Conservation (phyloP, 371 early-diverging fungal species). For the Choanephora cucurbitarum region DNA sequence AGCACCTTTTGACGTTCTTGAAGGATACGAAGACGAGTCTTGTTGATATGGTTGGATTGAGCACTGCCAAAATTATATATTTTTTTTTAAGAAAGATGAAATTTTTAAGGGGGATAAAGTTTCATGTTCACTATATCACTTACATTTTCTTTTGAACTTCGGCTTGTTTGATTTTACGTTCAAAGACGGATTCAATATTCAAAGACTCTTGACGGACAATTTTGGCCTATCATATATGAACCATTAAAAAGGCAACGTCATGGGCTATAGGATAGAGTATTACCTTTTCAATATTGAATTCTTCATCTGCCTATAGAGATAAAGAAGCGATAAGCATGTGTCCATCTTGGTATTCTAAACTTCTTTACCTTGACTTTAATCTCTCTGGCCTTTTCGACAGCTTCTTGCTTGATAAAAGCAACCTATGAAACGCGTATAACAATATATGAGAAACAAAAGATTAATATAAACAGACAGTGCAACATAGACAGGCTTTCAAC, state of each 20-base stretch:
- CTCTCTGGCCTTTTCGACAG: conserved; percentile 96
- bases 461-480: too few relatives aligned
- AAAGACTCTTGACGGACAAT: conserved; percentile 90
- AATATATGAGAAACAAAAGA: too few relatives aligned
- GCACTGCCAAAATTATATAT: conserved; percentile 72
- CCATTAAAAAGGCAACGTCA: neutral
- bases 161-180: conserved; percentile 90
- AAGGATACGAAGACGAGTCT: conserved; percentile 87
- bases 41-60: conserved; percentile 94
- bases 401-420: conserved; percentile 97
- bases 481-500: too few relatives aligned
- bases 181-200: conserved; percentile 85
- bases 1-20: conserved; percentile 87
- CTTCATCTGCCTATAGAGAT: conserved; percentile 85
- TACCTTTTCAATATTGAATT: conserved; percentile 98
- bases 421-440: conserved; percentile 47
- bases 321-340: neutral
- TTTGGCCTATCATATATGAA: conserved; percentile 72
- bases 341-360: too few relatives aligned
- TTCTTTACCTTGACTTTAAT: conserved; percentile 90
- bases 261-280: conserved; percentile 6
- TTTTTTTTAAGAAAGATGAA: conserved; percentile 3
- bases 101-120: neutral
- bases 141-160: conserved; percentile 90
- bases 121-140: conserved; percentile 8